These are phyloP conservation scores for Leccinum pachyderme DNA, from an alignment of 1,284 basidiomycete genomes.

Conservation along the genomic window DNA sequence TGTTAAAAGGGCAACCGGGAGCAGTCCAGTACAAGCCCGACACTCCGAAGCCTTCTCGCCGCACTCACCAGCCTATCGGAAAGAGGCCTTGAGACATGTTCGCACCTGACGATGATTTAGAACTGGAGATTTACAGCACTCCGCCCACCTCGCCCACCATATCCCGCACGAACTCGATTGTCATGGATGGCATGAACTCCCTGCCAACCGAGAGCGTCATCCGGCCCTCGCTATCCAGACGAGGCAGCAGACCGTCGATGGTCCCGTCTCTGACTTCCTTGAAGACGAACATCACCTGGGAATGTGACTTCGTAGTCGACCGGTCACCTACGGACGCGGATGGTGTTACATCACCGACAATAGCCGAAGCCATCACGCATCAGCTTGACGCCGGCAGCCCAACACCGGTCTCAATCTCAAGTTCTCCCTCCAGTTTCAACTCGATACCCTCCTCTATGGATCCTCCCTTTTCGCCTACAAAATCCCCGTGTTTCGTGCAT, in stretches of 20 bases:
- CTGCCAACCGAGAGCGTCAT: conserved; percentile 29
- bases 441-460: conserved; percentile 37
- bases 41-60: conserved; percentile 10
- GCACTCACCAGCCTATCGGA: conserved; percentile 11
- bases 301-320: conserved; percentile 46
- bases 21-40: conserved; percentile 4
- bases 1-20: conserved; percentile 9
- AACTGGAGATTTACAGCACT: conserved; percentile 52
- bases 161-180: conserved; percentile 22
- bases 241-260: conserved; percentile 41
- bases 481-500: conserved; percentile 85
- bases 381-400: conserved; percentile 11
- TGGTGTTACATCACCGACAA: conserved; percentile 24
- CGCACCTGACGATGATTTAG: conserved; percentile 27
- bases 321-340: conserved; percentile 21
- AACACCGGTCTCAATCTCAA: conserved; percentile 24
- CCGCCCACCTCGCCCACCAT: conserved; percentile 55
- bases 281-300: conserved; percentile 47
- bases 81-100: conserved; percentile 20
- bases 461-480: conserved; percentile 34
- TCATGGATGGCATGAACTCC: conserved; percentile 28
- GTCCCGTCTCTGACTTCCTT: conserved; percentile 36
- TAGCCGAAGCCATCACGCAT: conserved; percentile 25
- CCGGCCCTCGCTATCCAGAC: conserved; percentile 47
- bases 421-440: conserved; percentile 29